Evolutionary conservation across 2,329 filamentous ascomycete species (phyloP).

Genomic region (Colletotrichum navitas): DNA sequence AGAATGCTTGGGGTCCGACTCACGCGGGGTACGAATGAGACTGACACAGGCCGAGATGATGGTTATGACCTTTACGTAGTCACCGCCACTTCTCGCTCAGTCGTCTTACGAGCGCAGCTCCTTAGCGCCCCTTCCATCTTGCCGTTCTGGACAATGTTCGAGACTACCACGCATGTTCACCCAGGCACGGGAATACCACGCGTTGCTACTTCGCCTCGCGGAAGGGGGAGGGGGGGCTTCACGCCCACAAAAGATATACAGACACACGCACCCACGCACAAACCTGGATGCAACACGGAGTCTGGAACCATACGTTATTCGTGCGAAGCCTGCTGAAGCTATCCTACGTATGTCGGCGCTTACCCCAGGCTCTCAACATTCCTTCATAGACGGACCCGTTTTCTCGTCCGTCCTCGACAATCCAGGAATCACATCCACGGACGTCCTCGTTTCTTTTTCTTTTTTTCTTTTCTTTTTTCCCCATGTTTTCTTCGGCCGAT

Average conservation of each 20-base stretch:
- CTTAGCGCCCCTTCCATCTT: constrained; percentile 16
- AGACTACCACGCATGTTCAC: background rate
- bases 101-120: background rate
- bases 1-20: constrained; percentile 20
- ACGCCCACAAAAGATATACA: background rate
- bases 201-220: constrained; percentile 13
- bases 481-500: constrained; percentile 13
- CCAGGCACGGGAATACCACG: constrained; percentile 11
- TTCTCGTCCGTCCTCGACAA: constrained; percentile 27
- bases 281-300: background rate
- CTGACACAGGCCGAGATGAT: constrained; percentile 21
- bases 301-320: constrained; percentile 38
- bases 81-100: constrained; percentile 37
- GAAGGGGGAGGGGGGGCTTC: background rate
- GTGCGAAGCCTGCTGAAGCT: constrained; percentile 38
- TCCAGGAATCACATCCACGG: constrained; percentile 15
- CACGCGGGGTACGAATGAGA: constrained; percentile 34
- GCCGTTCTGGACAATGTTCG: constrained; percentile 6
- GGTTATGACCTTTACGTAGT: constrained; percentile 40
- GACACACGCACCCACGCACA: background rate
- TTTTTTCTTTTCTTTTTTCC: background rate
- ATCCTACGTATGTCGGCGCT: constrained; percentile 41
- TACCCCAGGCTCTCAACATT: constrained; percentile 41
- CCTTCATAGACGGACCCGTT: constrained; percentile 37
- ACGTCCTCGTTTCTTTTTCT: constrained; percentile 22